Evolutionary conservation across 345 rosid species (phyloP).

Genomic region (Boechera divaricarpa): DNA sequence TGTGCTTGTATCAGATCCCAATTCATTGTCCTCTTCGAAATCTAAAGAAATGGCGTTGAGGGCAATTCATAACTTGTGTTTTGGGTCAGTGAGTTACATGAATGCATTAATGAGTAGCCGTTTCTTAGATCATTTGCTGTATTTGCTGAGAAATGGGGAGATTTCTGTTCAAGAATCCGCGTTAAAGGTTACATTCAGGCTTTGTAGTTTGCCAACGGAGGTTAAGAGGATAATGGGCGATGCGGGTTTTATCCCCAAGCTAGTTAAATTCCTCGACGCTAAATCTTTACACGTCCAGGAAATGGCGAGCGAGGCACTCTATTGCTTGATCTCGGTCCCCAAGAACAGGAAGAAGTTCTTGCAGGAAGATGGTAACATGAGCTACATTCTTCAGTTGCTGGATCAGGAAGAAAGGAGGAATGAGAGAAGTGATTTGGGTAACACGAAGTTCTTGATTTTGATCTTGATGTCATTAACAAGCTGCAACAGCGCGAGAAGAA

Average conservation of each 20-base stretch:
- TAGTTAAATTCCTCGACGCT: constrained; percentile 64
- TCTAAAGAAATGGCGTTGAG: constrained; percentile 60
- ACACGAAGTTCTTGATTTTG: constrained; percentile 58
- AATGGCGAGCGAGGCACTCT: constrained; percentile 69
- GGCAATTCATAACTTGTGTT: constrained; percentile 63
- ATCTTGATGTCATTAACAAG: constrained; percentile 62
- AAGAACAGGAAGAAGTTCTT: constrained; percentile 61
- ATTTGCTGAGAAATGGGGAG: constrained; percentile 57
- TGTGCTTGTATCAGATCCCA: constrained; percentile 59
- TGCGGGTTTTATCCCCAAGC: constrained; percentile 70
- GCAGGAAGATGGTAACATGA: constrained; percentile 63
- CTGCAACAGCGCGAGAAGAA: constrained; percentile 68
- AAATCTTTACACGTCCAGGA: constrained; percentile 67
- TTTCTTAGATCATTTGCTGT: constrained; percentile 56
- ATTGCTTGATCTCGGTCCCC: constrained; percentile 53
- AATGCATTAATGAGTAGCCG: constrained; percentile 49
- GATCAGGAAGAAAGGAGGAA: constrained; percentile 55
- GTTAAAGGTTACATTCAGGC: constrained; percentile 59
- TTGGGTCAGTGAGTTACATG: constrained; percentile 52
- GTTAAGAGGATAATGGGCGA: constrained; percentile 63
- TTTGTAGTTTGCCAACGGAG: constrained; percentile 57
- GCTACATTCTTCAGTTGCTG: constrained; percentile 58
- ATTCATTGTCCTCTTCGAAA: constrained; percentile 49
- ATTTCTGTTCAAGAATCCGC: constrained; percentile 66
- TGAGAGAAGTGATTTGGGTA: constrained; percentile 18